Base-by-base conservation (phyloP, 129 eudicot genomes). In the Solidago caesia region DNA sequence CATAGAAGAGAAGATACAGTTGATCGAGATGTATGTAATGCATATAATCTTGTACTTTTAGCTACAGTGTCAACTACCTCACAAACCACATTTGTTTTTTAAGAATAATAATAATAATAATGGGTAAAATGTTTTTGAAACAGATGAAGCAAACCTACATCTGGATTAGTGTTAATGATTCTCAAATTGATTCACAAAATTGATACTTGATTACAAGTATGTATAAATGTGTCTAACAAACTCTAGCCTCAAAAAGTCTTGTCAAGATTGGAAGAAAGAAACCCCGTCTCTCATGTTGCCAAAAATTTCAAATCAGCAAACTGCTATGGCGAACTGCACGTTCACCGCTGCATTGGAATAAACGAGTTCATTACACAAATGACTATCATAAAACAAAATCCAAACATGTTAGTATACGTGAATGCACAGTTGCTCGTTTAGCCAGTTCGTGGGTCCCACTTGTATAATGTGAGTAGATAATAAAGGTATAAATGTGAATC, bases 231-330 rank as follows among this genome's bases (percentile, higher is more conserved):
- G 66, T 71, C 79, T 79, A 56, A 52, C 66, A 58, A 77, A 72
- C 78, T 70, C 82, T 79, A 64, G 51, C 82, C 74, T 66, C 73
- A 79, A 79, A 66, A 70, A 53, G 42, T 64, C 47, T 71, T 69
- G 70, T 68, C 70, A 41, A 48, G 7, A n/a, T 67, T 67, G 68
- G 74, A 67, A 44, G 33, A 67, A 75, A 8, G 52, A 68, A 68
- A 46, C 67, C 75, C 2, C 6, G 65, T 70, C 64, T 70, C 81
- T 56, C 70, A 60, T 4, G 44, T 64, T 42, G 56, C 25, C 41
- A 76, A 56, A 33, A 7, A 26, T 13, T 46, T 67, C 74, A 44
- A 68, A 55, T 71, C 66, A 4, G 12, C 48, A 21, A 78, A 69
- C 64, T 15, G 56, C 76, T 10, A 10, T 44, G 72, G 65, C 39